Evolutionary conservation across 2,329 filamentous ascomycete genomes (phyloP), one percentile per base, ranked within the genome.

Genomic region (Aspergillus spinulosporus): DNA sequence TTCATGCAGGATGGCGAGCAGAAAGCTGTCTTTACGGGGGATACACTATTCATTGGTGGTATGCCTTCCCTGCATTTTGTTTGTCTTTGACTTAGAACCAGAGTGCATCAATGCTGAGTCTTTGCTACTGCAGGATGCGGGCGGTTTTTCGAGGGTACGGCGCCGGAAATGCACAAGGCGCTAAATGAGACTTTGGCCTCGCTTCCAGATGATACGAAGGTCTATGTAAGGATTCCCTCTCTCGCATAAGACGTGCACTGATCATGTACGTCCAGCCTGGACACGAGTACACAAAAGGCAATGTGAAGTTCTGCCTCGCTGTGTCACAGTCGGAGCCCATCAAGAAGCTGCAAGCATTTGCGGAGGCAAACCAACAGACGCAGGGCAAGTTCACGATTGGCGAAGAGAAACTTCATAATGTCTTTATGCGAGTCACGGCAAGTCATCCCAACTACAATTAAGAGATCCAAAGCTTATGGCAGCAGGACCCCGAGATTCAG

Each of bases 201-300:
- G 4, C 77, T 99, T 54, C 93, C 94, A 0, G 88, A 96, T 65
- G 92, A 97, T 66, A 97, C 94, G 1, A 88, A 88, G 62, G 90
- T 99, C 62, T 99, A 90, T 71, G 89, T 93, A 75, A 70, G 87
- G 79, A 31, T 42, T 11, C 12, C n/a, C 4, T 15, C 9, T n/a
- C 26, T 14, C 7, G 11, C 7, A 29, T 21, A 37, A n/a, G 7
- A 31, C 36, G 28, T 7, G 32, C 12, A 11, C 2, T 49, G 8
- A 26, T 32, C 9, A 39, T 21, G 21, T 21, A 21, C 21, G 21
- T 21, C 21, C 62, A 93, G 88, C 92, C 93, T 14, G 94, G 94
- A 3, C 94, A 99, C 68, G 94, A 97, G 74, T 99, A 99, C 77
- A 99, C 94, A n/a, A 96, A 94, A 75, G 84, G 88, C 50, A 99